Evolutionary conservation across 768 basidiomycete species (phyloP).

Genomic region (Lentinula lateritia): DNA sequence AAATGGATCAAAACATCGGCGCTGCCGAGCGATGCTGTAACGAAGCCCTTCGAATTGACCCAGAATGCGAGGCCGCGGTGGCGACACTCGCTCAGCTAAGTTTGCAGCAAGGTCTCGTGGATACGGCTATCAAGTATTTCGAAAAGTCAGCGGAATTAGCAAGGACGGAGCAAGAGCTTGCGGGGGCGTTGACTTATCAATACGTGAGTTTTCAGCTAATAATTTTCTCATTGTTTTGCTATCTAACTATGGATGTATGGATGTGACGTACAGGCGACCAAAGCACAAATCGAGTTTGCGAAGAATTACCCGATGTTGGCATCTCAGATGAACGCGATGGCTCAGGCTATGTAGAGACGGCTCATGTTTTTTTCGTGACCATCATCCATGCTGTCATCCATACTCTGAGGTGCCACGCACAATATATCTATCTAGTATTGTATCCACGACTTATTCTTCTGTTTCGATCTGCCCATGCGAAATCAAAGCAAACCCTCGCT

Average conservation of each 20-base stretch:
- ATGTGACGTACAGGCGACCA: constrained; percentile 53
- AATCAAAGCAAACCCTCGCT: not conserved
- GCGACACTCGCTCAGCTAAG: constrained; percentile 92
- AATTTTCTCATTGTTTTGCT: not conserved
- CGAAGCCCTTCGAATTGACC: constrained; percentile 83
- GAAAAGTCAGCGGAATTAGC: constrained; percentile 79
- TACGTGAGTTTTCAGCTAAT: constrained; percentile 43
- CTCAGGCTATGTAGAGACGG: constrained; percentile 15
- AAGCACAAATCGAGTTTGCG: constrained; percentile 78
- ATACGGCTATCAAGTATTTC: constrained; percentile 84
- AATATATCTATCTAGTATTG: not conserved
- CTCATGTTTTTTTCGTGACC: not conserved
- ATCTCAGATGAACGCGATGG: constrained; percentile 52
- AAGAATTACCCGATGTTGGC: constrained; percentile 81
- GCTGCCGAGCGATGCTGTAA: constrained; percentile 81
- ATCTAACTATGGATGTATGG: too few relatives aligned
- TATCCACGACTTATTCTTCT: not conserved
- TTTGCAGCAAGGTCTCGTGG: constrained; percentile 86
- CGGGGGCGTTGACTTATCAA: constrained; percentile 71
- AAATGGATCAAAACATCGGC: constrained; percentile 88
- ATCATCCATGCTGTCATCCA: not conserved
- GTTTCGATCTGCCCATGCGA: not conserved
- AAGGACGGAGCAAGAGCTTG: constrained; percentile 85
- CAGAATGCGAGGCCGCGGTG: constrained; percentile 94
- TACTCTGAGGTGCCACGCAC: not conserved